Evolutionary conservation across 495 filamentous ascomycete genomes (phyloP), one percentile per base, ranked within the genome.

Genomic region (Coniosporium apollinis): DNA sequence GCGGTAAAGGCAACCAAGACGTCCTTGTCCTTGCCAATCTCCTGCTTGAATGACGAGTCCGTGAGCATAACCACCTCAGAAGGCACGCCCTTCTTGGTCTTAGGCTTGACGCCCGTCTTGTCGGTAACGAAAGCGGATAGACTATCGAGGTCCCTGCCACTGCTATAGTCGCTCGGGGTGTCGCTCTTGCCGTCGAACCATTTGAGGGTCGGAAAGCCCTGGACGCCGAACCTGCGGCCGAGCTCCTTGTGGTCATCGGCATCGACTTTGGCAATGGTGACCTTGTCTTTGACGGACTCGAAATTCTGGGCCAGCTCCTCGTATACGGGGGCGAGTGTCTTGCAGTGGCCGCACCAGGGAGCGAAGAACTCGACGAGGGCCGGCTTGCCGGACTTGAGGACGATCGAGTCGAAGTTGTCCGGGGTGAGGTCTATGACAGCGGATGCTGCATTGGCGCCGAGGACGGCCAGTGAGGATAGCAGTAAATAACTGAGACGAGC

Each of bases 321-420:
- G 57, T 89, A 97, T 36, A 89, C 63, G 26, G 89, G 89, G 15
- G 86, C 91, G 7, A 97, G 79, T 42, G 61, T 94, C 67, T 96
- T 96, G 80, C 89, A 97, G 70, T 97, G 83, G 30, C 91, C 91
- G 58, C 91, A 97, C 89, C 89, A 97, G 38, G 89, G 89, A 31
- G 89, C 89, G 58, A 94, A 97, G 70, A 97, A 97, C 55, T 97
- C 89, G 41, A 97, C 89, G 22, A 97, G 73, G 0, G 91, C 84
- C 19, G 91, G 91, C 64, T 93, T 96, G 53, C 83, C 83, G 36
- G 80, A 85, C 50, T 89, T 68, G 21, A 96, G 69, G 41, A 94
- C 82, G 34, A 91, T 67, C 6, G 76, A 59, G 59, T 94, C 85
- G 55, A 96, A 94, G 62, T 94, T 94, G 42, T 57, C 59, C 37